Conservation (phyloP, 2,329 filamentous ascomycete species). For the Trichoderma guizhouense region DNA sequence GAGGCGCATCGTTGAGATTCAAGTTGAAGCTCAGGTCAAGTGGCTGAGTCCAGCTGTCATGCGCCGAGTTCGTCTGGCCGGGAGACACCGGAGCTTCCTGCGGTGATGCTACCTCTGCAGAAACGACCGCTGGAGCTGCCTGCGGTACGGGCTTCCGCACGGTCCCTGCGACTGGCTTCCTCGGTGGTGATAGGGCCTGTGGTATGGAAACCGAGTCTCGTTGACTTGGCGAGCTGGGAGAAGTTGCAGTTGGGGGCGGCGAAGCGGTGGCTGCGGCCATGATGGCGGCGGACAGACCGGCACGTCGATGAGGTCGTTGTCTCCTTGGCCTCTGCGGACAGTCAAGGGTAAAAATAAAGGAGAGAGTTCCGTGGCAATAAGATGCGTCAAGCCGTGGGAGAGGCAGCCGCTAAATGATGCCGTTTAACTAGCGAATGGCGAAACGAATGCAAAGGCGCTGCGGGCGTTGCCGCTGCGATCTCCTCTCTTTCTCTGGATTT, state of each 20-base stretch:
- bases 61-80: constrained; percentile 52
- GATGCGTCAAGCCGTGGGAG: not conserved
- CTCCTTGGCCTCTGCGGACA: not conserved
- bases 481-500: not conserved
- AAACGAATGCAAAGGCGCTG: not conserved
- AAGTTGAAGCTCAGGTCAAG: constrained; percentile 45
- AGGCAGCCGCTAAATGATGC: constrained; percentile 3
- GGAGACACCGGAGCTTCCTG: constrained; percentile 54
- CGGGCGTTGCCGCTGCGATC: not conserved
- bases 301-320: constrained; percentile 12
- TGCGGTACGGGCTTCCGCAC: constrained; percentile 38
- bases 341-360: not conserved
- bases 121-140: constrained; percentile 26
- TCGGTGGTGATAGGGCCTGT: constrained; percentile 11
- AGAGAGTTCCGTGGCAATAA: not conserved
- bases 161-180: constrained; percentile 24
- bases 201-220: constrained; percentile 5
- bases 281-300: constrained; percentile 19
- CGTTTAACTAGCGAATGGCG: not conserved
- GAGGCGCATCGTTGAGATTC: constrained; percentile 37
- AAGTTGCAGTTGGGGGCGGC: constrained; percentile 31
- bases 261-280: constrained; percentile 38
- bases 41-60: constrained; percentile 51
- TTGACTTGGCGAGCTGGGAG: constrained; percentile 23
- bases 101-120: constrained; percentile 40